A percentile compares a stretch with the other conserved stretches of the same genome.
These are phyloP conservation scores for Helianthus annuus DNA, from an alignment of 129 eudicot genomes.

Conservation along the genomic window HanXRQr2.0-SUNRISE NC_035433.2:102700525-102701024, in stretches of 20 bases:
- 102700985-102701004: conserved; percentile 52
- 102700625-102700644: neutral
- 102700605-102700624: neutral
- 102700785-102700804: neutral
- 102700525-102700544: conserved; percentile 90
- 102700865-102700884: neutral
- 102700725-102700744: neutral
- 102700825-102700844: neutral
- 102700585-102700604: conserved; percentile 44
- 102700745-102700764: neutral
- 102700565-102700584: conserved; percentile 65
- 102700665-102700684: neutral
- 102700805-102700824: neutral
- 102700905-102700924: neutral
- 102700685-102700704: neutral
- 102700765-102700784: neutral
- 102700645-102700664: neutral
- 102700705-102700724: too few relatives aligned
- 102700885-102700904: neutral
- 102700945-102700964: conserved; percentile 79
- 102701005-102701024: conserved; percentile 54
- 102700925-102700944: conserved; percentile 37
- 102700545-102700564: conserved; percentile 48
- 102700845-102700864: too few relatives aligned
- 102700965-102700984: conserved; percentile 64